Evolutionary conservation across 805 yeast genomes (phyloP), one percentile per base, ranked within the genome.

Genomic region (Hanseniaspora thailandica): DNA sequence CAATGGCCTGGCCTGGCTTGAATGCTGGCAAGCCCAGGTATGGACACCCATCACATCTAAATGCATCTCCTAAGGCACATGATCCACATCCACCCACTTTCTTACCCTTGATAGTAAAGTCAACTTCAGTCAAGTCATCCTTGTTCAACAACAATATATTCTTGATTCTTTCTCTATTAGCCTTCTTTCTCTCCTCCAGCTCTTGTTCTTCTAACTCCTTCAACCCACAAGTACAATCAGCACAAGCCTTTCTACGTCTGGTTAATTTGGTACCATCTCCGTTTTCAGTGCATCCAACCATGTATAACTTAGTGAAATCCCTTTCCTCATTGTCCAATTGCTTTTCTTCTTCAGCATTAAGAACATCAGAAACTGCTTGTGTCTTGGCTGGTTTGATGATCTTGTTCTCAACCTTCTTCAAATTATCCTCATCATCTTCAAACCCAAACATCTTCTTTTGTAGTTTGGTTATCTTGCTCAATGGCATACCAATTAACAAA

Each of bases 41-140:
- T 38, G 99, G 99, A 70, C 99, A 93, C 2, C 97, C 97, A 60
- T 89, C 95, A 67, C 99, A 93, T 63, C 99, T 75, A 71, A 93
- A 93, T 0, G 98, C 98, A 67, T 93, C 99, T 43, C 99, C 99
- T 47, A 93, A 75, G 0, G 97, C 82, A 70, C 99, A 93, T 10
- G 95, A 86, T 25, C 96, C 96, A 71, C 99, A 93, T 3, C 97
- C 96, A 33, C 97, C 97, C 12, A 95, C 84, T 63, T 66, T 63
- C 63, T 90, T 90, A 39, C 97, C 97, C 58, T 89, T 87, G n/a
- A 89, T 80, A 0, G 98, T 90, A 70, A 90, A 90, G 65, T 90
- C 97, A 54, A 90, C 80, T 65, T 90, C 98, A 3, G 94, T 77
- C 61, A 88, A 72, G 48, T 90, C 97, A 52, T 81, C 80, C 13